Conservation (phyloP, 108 stramenopile species). For the Fragilaria crotonensis region DNA sequence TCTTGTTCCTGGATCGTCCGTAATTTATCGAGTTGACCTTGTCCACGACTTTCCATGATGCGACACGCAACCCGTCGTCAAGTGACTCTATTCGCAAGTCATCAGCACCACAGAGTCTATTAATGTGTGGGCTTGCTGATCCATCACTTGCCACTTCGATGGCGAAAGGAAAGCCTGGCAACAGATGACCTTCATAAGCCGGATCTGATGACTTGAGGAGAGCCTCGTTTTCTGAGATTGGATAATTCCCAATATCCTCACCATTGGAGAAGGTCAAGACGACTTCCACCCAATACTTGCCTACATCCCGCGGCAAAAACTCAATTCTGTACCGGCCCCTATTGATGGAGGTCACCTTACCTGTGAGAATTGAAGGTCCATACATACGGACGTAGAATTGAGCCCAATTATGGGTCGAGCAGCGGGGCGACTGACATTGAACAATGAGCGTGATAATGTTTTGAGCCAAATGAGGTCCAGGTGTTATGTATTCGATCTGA, state of each 20-base stretch:
- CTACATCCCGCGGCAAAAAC: constrained; percentile 44
- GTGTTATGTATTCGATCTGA: constrained; percentile 21
- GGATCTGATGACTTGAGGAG: constrained; percentile 13
- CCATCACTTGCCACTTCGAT: constrained; percentile 11
- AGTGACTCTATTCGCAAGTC: constrained; percentile 16
- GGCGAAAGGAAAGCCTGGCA: constrained; percentile 53
- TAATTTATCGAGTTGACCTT: constrained; percentile 12
- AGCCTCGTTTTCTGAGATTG: not conserved
- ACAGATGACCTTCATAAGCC: constrained; percentile 68
- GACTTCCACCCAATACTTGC: constrained; percentile 63
- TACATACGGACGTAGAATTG: constrained; percentile 64
- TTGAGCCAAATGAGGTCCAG: not conserved
- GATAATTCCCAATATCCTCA: constrained; percentile 7
- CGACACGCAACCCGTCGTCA: constrained; percentile 14
- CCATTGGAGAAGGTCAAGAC: constrained; percentile 55
- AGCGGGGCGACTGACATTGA: constrained; percentile 4
- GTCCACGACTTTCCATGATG: constrained; percentile 34
- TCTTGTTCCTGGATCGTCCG: constrained; percentile 20
- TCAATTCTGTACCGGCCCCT: constrained; percentile 29
- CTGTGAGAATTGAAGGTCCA: constrained; percentile 62
- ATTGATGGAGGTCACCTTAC: constrained; percentile 19
- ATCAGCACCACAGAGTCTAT: constrained; percentile 16
- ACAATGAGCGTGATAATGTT: not conserved
- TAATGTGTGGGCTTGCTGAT: not conserved
- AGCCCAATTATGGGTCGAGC: constrained; percentile 22